Percentiles rank a stretch among this genome's conserved stretches.
phyloP scores from a whole-genome alignment of 148 eudicot genomes.

The Vaccinium darrowii region DNA sequence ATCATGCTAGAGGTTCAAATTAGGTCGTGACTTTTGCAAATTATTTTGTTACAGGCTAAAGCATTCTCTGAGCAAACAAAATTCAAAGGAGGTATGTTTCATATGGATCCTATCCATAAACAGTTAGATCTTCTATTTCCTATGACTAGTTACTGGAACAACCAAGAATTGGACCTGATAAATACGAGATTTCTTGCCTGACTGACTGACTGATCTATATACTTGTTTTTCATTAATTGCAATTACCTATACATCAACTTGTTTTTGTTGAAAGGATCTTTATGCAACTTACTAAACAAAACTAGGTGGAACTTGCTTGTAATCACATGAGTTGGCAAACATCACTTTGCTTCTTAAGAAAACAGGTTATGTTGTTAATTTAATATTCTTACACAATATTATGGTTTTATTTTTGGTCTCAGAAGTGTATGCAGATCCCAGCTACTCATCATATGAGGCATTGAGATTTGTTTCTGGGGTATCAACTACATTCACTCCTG shows the following conservation, averaged over 20 bases:
- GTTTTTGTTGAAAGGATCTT: not conserved
- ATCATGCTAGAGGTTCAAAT: not conserved
- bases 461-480: constrained; percentile 81
- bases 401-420: constrained; percentile 23
- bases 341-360: not conserved
- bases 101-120: not conserved
- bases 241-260: not conserved
- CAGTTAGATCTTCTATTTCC: not conserved
- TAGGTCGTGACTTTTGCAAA: constrained; percentile 5
- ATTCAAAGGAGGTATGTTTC: constrained; percentile 73
- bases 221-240: not conserved
- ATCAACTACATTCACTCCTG: constrained; percentile 82
- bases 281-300: not conserved
- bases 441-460: constrained; percentile 68
- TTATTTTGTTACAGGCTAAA: constrained; percentile 54
- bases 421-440: constrained; percentile 97
- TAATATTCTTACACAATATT: not conserved
- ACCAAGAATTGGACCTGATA: not conserved
- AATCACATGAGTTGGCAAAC: not conserved
- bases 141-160: not conserved
- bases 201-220: not conserved
- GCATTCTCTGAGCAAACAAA: constrained; percentile 77
- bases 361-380: not conserved
- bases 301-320: not conserved
- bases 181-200: not conserved